Percentiles rank a stretch among this genome's conserved stretches.
phyloP scores from a whole-genome alignment of 345 rosid species.

The Eucalyptus melliodora region DNA sequence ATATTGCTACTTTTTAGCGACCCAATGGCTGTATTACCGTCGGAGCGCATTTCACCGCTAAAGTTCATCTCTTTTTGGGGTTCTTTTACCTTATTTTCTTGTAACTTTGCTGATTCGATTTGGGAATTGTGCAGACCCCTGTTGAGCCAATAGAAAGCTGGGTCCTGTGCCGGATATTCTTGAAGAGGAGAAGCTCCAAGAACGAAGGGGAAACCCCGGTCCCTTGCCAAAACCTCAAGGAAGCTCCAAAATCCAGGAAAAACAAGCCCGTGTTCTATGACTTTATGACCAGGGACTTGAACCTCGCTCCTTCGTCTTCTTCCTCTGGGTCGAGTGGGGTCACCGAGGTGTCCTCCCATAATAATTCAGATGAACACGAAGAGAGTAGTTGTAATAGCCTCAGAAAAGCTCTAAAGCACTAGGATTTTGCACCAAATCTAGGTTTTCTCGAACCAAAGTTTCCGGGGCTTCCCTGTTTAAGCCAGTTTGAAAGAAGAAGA shows the following conservation, averaged over 20 bases:
- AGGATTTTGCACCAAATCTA: not conserved
- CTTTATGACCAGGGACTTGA: constrained; percentile 62
- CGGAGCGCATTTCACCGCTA: not conserved
- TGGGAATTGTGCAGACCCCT: constrained; percentile 18
- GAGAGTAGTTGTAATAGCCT: constrained; percentile 71
- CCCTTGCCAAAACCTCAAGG: constrained; percentile 9
- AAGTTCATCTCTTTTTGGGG: not conserved
- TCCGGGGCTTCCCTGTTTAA: not conserved
- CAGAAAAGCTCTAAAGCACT: not conserved
- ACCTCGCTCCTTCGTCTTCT: constrained; percentile 42
- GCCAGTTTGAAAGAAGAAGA: not conserved
- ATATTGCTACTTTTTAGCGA: not conserved
- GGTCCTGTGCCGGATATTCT: constrained; percentile 90
- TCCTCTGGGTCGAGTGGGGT: constrained; percentile 81
- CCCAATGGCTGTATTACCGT: not conserved
- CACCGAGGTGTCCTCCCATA: constrained; percentile 32
- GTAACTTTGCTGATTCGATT: not conserved
- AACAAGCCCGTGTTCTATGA: constrained; percentile 62
- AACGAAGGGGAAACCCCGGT: constrained; percentile 23
- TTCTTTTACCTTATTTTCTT: not conserved
- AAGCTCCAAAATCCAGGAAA: constrained; percentile 5
- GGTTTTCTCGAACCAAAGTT: not conserved
- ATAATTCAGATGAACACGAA: constrained; percentile 33
- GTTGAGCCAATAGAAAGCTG: constrained; percentile 47
- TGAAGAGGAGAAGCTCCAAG: constrained; percentile 62